Percentiles rank a stretch among this genome's conserved stretches.
phyloP scores from a whole-genome alignment of 768 basidiomycete genomes.

The Rubroboletus satanas region DNA sequence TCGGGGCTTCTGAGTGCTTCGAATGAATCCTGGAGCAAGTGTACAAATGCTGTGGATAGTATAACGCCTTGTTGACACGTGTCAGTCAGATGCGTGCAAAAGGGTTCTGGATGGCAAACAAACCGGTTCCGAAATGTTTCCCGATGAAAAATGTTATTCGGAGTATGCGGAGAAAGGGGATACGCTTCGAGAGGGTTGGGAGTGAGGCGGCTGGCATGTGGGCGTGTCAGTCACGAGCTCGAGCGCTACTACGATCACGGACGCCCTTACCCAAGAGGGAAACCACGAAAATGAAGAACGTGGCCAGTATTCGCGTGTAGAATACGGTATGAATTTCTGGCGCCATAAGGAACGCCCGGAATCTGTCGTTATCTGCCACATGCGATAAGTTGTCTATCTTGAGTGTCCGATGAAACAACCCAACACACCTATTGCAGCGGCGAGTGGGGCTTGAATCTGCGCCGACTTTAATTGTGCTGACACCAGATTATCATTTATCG shows the following conservation, averaged over 20 bases:
- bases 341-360: not conserved
- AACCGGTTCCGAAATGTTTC: constrained; percentile 82
- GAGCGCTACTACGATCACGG: not conserved
- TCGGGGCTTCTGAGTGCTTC: constrained; percentile 47
- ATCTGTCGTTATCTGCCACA: not conserved
- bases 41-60: constrained; percentile 77
- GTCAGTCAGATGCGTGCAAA: not conserved
- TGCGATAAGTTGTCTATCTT: not conserved
- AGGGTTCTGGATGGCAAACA: not conserved
- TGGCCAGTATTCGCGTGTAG: constrained; percentile 12
- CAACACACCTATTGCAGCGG: not conserved
- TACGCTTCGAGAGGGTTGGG: constrained; percentile 57
- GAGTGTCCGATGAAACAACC: not conserved
- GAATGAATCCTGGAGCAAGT: constrained; percentile 76
- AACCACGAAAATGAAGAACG: constrained; percentile 48
- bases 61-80: constrained; percentile 56
- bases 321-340: not conserved
- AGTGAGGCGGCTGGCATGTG: constrained; percentile 59
- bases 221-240: not conserved
- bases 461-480: not conserved
- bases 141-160: constrained; percentile 75
- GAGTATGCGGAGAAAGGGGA: constrained; percentile 56
- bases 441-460: not conserved
- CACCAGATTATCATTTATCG: not conserved
- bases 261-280: constrained; percentile 60